Percentiles rank a stretch among this genome's conserved stretches.
phyloP scores from a whole-genome alignment of 768 basidiomycete genomes.

The Naganishia friedmannii region DNA sequence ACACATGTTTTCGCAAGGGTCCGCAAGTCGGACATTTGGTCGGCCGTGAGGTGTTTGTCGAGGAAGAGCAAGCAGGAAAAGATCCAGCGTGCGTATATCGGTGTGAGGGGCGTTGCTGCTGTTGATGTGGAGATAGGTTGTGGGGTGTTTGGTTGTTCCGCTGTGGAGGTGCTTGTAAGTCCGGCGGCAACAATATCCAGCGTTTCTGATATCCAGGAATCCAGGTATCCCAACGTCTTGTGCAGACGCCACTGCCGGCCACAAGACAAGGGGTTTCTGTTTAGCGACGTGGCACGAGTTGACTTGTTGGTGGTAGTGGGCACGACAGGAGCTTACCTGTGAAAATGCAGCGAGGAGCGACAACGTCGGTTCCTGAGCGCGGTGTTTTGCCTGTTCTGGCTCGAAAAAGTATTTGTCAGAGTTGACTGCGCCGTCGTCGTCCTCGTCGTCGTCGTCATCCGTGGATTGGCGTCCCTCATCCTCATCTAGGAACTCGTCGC shows the following conservation, averaged over 20 bases:
- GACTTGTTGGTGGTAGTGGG: too few species aligned
- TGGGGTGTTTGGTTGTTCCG: background rate
- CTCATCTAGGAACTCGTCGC: conserved; percentile 51
- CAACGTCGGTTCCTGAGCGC: conserved; percentile 37
- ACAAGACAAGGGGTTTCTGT: background rate
- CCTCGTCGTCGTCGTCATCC: conserved; percentile 55
- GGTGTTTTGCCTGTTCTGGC: conserved; percentile 33
- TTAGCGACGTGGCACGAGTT: too few species aligned
- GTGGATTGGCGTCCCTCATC: conserved; percentile 35
- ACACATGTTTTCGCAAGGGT: conserved; percentile 41
- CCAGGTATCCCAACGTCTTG: background rate
- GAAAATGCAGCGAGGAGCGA: conserved; percentile 16
- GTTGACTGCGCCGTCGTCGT: conserved; percentile 34
- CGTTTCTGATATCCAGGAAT: conserved; percentile 7
- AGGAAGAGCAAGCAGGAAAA: conserved; percentile 43
- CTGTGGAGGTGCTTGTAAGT: conserved; percentile 4
- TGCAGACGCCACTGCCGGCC: conserved; percentile 1
- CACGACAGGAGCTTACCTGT: conserved; percentile 10
- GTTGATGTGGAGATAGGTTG: background rate
- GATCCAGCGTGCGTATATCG: conserved; percentile 42
- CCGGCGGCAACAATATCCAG: conserved; percentile 7
- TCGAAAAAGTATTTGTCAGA: conserved; percentile 28
- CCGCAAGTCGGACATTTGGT: conserved; percentile 39
- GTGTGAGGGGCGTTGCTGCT: conserved; percentile 30
- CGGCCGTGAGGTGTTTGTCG: conserved; percentile 37